Base-by-base conservation (phyloP, 2,329 filamentous ascomycete genomes). In the Fusarium sp. region DNA sequence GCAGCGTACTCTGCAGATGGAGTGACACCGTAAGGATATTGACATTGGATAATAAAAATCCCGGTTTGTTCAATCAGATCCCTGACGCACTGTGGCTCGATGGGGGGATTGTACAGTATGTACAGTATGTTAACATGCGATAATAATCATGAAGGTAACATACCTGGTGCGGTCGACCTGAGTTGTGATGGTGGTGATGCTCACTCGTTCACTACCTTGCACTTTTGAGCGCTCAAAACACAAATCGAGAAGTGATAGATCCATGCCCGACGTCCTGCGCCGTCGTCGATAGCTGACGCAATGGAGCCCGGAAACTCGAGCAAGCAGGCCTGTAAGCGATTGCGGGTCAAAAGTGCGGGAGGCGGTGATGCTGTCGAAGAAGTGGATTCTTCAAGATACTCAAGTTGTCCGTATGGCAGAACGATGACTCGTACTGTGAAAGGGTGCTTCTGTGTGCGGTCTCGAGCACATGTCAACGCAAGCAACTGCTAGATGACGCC, bases 241-340 rank as follows among this genome's bases (percentile, higher is more conserved):
- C 30, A 46, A 45, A 58, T 63, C 51, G 34, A 69, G 53, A 58
- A 54, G 25, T 58, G 62, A 47, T 38, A 59, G 57, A 58, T 68
- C 56, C 32, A 66, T 48, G 34, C 25, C 60, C 29, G 22, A 49
- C 16, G 61, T 41, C 27, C 20, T 65, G 32, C 55, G 52, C 46
- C 27, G 41, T 58, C 44, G 52, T 62, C 27, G 43, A 64, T 59
- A 66, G 57, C 70, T 72, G 70, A 72, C 67, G 67, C 70, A 73
- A 71, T 72, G 60, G 67, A 62, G 56, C 55, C 53, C 61, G 30
- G 60, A 51, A 69, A 57, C 49, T 57, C 16, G 40, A 62, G 44
- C 61, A 56, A 47, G 22, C 68, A 55, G 52, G 44, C 63, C 60
- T 52, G 68, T 58, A 60, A 71, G 55, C 68, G 64, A 55, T 67